Base-by-base conservation (phyloP, 2,329 filamentous ascomycete genomes). In the Penicillium sclerotiorum region DNA sequence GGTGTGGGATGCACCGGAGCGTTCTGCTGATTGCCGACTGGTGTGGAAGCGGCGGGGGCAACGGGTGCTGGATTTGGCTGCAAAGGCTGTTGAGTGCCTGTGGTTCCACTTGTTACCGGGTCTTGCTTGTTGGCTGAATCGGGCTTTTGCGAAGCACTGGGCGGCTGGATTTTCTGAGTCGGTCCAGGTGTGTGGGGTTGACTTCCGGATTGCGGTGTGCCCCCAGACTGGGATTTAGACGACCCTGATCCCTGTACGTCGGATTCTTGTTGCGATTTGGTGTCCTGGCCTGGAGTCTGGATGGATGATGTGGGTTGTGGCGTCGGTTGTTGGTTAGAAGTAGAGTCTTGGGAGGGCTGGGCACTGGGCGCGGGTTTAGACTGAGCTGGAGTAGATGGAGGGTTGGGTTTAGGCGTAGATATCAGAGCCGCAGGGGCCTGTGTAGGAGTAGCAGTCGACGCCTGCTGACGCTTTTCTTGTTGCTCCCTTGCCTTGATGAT, bases 401-500 rank as follows among this genome's bases (percentile, higher is more conserved):
- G 43, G n/a, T 36, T 25, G 15, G 49, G 46, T 44, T 39, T 55
- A 20, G n/a, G 27, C 36, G 56, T 50, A 9, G 49, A 18, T 32
- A 47, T 28, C 1, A 50, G 55, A 8, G 51, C 48, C 32, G 45
- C 50, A 33, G 64, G 59, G 22, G 46, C 42, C 21, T 49, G 53
- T 20, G 45, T 15, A 12, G 52, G 43, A 18, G 54, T 51, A 21
- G 45, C 55, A 9, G 50, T n/a, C 11, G 57, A 25, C 27, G 43
- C 35, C 33, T 67, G 63, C 15, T 65, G 64, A 13, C 57, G 64
- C 41, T 67, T 65, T 51, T 71, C 66, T 49, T 74, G 72, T 47
- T 72, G 71, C 45, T 73, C 68, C 50, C 71, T 67, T n/a, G 69
- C 64, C 47, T 73, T 73, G 46, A 79, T 73, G 23, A 78, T 76